Conservation (phyloP, 352 stramenopile species). For the Pythium guiyangense region DNA sequence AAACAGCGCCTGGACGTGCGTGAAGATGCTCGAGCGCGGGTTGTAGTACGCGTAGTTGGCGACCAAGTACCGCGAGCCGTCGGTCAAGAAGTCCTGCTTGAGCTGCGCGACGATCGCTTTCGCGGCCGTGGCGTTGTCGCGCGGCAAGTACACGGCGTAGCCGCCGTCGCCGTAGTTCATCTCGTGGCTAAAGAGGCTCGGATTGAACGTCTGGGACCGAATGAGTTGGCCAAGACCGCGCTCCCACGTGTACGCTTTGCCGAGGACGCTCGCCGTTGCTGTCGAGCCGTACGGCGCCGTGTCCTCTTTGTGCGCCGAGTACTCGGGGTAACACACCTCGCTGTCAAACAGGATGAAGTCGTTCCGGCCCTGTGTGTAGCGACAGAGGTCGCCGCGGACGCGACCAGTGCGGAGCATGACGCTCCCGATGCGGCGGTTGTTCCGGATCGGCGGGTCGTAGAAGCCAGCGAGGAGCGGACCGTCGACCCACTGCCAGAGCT, state of each 20-base stretch:
- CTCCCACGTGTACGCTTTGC: conserved; percentile 41
- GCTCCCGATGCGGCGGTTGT: conserved; percentile 57
- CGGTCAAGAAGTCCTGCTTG: conserved; percentile 54
- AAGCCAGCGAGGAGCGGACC: conserved; percentile 66
- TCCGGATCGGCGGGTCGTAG: conserved; percentile 61
- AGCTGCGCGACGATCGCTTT: conserved; percentile 37
- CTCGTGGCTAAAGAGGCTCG: conserved; percentile 53
- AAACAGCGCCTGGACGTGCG: conserved; percentile 60
- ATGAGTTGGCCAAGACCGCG: conserved; percentile 32
- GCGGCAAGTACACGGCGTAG: conserved; percentile 63
- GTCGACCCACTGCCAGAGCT: conserved; percentile 72
- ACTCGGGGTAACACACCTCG: conserved; percentile 72
- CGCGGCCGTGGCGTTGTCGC: conserved; percentile 60
- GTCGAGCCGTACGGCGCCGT: conserved; percentile 43
- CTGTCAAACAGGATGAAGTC: conserved; percentile 69
- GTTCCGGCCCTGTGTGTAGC: conserved; percentile 28
- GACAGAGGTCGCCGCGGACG: conserved; percentile 49
- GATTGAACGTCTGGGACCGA: conserved; percentile 68
- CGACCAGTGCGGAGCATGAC: conserved; percentile 59
- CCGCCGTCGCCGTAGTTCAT: conserved; percentile 76
- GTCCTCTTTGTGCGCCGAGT: conserved; percentile 31
- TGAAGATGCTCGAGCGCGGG: conserved; percentile 73
- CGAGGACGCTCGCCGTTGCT: conserved; percentile 17
- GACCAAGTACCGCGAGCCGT: conserved; percentile 57
- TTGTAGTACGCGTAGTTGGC: conserved; percentile 73